phyloP scores from a whole-genome alignment of 2,329 filamentous ascomycete species.

The Metarhizium anisopliae region DNA sequence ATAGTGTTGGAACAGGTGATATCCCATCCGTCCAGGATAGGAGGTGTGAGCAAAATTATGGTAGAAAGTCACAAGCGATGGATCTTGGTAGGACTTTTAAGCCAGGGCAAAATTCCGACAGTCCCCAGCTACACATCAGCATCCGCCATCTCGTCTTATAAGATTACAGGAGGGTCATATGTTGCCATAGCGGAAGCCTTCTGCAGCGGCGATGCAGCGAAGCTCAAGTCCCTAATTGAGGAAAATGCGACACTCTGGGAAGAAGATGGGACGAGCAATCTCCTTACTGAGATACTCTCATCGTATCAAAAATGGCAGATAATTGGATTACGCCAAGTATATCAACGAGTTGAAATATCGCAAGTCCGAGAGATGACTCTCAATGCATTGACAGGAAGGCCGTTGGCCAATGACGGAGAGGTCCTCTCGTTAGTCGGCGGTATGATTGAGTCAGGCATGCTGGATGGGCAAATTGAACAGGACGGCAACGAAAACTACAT shows the following conservation, averaged over 20 bases:
- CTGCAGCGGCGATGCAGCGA: slow-evolving; percentile 39
- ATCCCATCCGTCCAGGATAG: slow-evolving; percentile 55
- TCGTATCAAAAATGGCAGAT: slow-evolving; percentile 72
- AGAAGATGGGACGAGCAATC: slow-evolving; percentile 62
- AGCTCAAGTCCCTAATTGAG: slow-evolving; percentile 56
- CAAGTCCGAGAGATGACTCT: slow-evolving; percentile 43
- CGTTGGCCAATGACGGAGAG: slow-evolving; percentile 32
- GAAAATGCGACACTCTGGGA: slow-evolving; percentile 50
- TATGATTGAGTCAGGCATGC: slow-evolving; percentile 47
- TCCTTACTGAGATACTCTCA: slow-evolving; percentile 60
- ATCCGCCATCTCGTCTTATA: slow-evolving; percentile 46
- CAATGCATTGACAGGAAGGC: slow-evolving; percentile 42
- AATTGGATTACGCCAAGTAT: slow-evolving; percentile 62
- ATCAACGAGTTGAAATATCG: slow-evolving; percentile 48
- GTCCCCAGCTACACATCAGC: slow-evolving; percentile 48
- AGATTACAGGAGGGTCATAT: slow-evolving; percentile 58
- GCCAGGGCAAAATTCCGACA: slow-evolving; percentile 48
- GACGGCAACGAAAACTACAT: slow-evolving; percentile 37
- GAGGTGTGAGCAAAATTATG: slow-evolving; percentile 66
- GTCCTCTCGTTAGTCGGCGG: slow-evolving; percentile 36
- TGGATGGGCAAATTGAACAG: slow-evolving; percentile 43
- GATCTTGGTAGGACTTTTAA: slow-evolving; percentile 67
- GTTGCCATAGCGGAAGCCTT: slow-evolving; percentile 62
- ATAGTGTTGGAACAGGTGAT: slow-evolving; percentile 57
- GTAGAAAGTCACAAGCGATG: slow-evolving; percentile 88